A percentile compares a stretch with the other conserved stretches of the same genome.
Evolutionary conservation across 2,329 filamentous ascomycete species (phyloP).

Genomic region (Lachnellula hyalina): DNA sequence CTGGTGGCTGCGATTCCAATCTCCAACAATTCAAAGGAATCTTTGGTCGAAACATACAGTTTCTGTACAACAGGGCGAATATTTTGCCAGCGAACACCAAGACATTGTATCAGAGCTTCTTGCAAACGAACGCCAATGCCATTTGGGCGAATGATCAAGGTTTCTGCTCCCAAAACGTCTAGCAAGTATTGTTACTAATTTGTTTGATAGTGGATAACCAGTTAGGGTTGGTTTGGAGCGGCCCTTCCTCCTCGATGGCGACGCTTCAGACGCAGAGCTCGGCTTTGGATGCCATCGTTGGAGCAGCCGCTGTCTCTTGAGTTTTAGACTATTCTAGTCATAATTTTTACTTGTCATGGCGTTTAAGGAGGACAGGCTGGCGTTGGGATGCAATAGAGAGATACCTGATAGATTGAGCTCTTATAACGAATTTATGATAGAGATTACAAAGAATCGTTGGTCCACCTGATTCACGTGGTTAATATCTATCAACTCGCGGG

Average conservation of each 20-base stretch:
- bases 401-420: neutral
- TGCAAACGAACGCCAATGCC: slow-evolving; percentile 56
- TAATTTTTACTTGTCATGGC: neutral
- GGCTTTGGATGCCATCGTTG: slow-evolving; percentile 62
- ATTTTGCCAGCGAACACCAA: slow-evolving; percentile 39
- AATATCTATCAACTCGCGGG: no score
- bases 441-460: no score
- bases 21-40: slow-evolving; percentile 68
- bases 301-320: slow-evolving; percentile 37
- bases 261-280: slow-evolving; percentile 58
- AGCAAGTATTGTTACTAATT: no score
- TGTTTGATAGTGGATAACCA: slow-evolving; percentile 35
- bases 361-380: neutral
- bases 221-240: slow-evolving; percentile 61
- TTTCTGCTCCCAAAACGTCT: no score
- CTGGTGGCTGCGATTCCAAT: slow-evolving; percentile 38
- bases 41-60: slow-evolving; percentile 59
- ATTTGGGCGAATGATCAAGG: slow-evolving; percentile 57
- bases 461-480: no score
- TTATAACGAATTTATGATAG: neutral
- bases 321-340: neutral
- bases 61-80: slow-evolving; percentile 41
- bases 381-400: neutral
- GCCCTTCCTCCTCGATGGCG: slow-evolving; percentile 49
- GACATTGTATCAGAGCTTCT: slow-evolving; percentile 46